Evolutionary conservation across 1,139 yeast genomes (phyloP).

Genomic region (Hansenula sp.): DNA sequence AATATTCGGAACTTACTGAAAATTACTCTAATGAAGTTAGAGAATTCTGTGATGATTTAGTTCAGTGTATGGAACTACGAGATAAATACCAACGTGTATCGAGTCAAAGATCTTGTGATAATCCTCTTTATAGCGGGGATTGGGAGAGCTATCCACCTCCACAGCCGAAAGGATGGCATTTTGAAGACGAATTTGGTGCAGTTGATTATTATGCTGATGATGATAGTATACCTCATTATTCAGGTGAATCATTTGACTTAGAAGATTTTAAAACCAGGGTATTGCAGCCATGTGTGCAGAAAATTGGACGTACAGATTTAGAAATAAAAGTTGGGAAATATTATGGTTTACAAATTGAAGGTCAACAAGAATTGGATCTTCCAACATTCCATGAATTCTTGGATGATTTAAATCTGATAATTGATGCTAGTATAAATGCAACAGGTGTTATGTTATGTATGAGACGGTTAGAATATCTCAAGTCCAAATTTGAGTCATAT

Average conservation of each 20-base stretch:
- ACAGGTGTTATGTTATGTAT: constrained; percentile 9
- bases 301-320: constrained; percentile 1
- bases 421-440: constrained; percentile 9
- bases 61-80: constrained; percentile 6
- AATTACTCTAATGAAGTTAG: constrained; percentile 9
- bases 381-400: constrained; percentile 17
- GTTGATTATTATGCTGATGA: constrained; percentile 19
- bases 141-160: constrained; percentile 22
- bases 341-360: constrained; percentile 7
- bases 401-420: constrained; percentile 14
- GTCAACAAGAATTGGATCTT: background rate
- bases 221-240: constrained; percentile 17
- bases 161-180: constrained; percentile 23
- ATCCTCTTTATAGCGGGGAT: constrained; percentile 14
- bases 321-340: constrained; percentile 1
- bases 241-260: constrained; percentile 19
- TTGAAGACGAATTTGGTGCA: constrained; percentile 21
- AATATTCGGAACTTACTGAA: constrained; percentile 8
- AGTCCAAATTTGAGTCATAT: constrained; percentile 19
- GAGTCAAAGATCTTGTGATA: constrained; percentile 15
- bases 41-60: constrained; percentile 8
- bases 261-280: constrained; percentile 8
- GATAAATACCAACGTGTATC: constrained; percentile 16
- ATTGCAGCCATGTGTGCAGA: background rate
- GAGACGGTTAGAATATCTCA: constrained; percentile 15